phyloP scores from a whole-genome alignment of 2,329 filamentous ascomycete species.

The Cephalotrichum gorgonifer region DNA sequence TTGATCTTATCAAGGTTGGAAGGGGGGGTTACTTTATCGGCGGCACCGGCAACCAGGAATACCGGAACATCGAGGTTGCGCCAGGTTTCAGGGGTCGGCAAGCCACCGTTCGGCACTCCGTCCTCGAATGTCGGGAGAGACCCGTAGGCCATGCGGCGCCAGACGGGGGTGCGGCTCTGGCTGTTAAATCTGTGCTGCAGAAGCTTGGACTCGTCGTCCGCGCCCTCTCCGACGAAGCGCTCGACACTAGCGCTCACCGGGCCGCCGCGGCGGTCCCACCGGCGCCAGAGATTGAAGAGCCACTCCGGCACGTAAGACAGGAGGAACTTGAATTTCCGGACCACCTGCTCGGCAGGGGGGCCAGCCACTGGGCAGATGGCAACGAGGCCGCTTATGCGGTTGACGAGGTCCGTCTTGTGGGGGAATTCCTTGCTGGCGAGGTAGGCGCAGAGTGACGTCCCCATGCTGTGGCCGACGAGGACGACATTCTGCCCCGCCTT shows the following conservation, averaged over 20 bases:
- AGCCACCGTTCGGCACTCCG: conserved; percentile 45
- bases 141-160: conserved; percentile 71
- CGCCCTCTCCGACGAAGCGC: conserved; percentile 61
- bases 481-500: conserved; percentile 60
- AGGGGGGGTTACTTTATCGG: conserved; percentile 67
- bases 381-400: conserved; percentile 64
- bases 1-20: conserved; percentile 60
- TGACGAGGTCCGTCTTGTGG: conserved; percentile 39
- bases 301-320: conserved; percentile 55
- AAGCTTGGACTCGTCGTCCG: conserved; percentile 54
- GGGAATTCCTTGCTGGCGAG: conserved; percentile 42
- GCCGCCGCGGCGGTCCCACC: conserved; percentile 72
- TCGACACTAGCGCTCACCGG: conserved; percentile 65
- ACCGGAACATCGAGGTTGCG: conserved; percentile 60
- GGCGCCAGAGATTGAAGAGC: conserved; percentile 66
- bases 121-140: conserved; percentile 50
- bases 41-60: conserved; percentile 67
- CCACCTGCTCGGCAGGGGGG: conserved; percentile 41
- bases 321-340: conserved; percentile 38
- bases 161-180: conserved; percentile 74
- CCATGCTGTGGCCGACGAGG: conserved; percentile 83
- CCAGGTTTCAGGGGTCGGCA: conserved; percentile 66
- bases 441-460: conserved; percentile 65
- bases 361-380: conserved; percentile 70
- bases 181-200: conserved; percentile 68